These are phyloP conservation scores for Populus trichocarpa DNA, from an alignment of 441 rosid genomes.

Conservation along the genomic window DNA sequence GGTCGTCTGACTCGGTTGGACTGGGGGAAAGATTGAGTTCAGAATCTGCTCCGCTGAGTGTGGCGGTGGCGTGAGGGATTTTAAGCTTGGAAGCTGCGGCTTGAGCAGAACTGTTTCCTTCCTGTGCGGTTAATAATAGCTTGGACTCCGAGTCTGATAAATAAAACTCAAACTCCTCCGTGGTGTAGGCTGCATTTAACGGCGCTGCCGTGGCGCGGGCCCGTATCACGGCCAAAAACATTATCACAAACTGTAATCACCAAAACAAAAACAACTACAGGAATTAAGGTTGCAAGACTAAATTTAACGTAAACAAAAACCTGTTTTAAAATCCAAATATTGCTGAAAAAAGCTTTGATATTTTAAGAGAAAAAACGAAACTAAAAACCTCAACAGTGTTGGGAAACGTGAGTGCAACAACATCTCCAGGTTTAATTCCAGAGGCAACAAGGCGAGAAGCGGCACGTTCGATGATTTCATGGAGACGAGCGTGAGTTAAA, in stretches of 20 bases:
- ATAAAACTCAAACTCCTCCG: slow-evolving; percentile 85
- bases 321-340: too few species aligned
- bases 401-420: slow-evolving; percentile 79
- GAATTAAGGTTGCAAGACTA: too few species aligned
- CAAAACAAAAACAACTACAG: too few species aligned
- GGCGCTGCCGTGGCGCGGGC: slow-evolving; percentile 84
- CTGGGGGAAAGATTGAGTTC: slow-evolving; percentile 42
- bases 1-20: slow-evolving; percentile 22
- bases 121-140: slow-evolving; percentile 47
- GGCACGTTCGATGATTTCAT: slow-evolving; percentile 55
- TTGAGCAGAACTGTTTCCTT: slow-evolving; percentile 58
- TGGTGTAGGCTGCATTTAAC: slow-evolving; percentile 71
- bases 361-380: not conserved
- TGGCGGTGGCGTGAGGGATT: slow-evolving; percentile 52
- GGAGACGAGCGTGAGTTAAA: slow-evolving; percentile 52
- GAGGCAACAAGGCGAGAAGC: slow-evolving; percentile 56
- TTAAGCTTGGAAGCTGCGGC: slow-evolving; percentile 68
- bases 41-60: slow-evolving; percentile 19
- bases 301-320: too few species aligned
- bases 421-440: slow-evolving; percentile 70
- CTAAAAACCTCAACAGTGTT: slow-evolving; percentile 62
- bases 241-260: slow-evolving; percentile 50
- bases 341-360: too few species aligned
- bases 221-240: slow-evolving; percentile 78
- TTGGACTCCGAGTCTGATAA: slow-evolving; percentile 85